Percentiles rank a stretch among this genome's conserved stretches.
Conservation (phyloP, 495 filamentous ascomycete genomes). For the Parathielavia appendiculata region DNA sequence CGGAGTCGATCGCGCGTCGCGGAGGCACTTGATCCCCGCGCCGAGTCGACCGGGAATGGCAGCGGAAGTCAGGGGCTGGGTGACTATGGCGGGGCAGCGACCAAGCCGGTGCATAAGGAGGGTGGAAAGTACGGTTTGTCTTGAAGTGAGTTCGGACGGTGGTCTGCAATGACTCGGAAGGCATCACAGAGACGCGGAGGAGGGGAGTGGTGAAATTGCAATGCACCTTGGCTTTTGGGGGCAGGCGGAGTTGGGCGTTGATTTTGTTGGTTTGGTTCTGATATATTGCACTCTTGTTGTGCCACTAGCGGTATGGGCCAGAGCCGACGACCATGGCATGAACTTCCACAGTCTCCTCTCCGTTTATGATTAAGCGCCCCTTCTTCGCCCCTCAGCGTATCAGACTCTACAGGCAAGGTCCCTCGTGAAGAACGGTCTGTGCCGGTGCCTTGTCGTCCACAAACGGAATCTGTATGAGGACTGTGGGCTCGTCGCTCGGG, state of each 20-base stretch:
- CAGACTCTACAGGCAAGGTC: conserved; percentile 16
- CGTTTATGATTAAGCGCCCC: background rate
- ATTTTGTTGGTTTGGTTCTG: too few relatives aligned
- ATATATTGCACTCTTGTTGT: too few relatives aligned
- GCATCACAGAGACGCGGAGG: background rate
- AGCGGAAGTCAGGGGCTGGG: conserved; percentile 14
- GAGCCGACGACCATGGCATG: too few relatives aligned
- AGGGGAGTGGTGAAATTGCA: too few relatives aligned
- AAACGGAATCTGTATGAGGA: conserved; percentile 29
- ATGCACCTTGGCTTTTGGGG: too few relatives aligned
- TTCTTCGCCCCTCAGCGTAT: background rate
- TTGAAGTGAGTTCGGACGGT: too few relatives aligned
- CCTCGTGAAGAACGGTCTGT: conserved; percentile 24
- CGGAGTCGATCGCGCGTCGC: conserved; percentile 33
- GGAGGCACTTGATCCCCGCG: conserved; percentile 40
- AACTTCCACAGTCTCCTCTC: background rate
- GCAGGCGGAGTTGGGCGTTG: too few relatives aligned
- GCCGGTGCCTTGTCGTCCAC: conserved; percentile 21
- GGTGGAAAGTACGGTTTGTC: conserved; percentile 12
- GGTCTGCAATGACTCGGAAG: too few relatives aligned
- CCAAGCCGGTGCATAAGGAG: conserved; percentile 9
- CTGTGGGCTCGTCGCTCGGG: conserved; percentile 28
- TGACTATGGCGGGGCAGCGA: conserved; percentile 7
- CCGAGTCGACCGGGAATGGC: conserved; percentile 37
- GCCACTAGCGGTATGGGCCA: too few relatives aligned